Percentiles rank a stretch among this genome's conserved stretches.
Evolutionary conservation across 1,284 basidiomycete species (phyloP).

Genomic region (Malassezia obtusa): DNA sequence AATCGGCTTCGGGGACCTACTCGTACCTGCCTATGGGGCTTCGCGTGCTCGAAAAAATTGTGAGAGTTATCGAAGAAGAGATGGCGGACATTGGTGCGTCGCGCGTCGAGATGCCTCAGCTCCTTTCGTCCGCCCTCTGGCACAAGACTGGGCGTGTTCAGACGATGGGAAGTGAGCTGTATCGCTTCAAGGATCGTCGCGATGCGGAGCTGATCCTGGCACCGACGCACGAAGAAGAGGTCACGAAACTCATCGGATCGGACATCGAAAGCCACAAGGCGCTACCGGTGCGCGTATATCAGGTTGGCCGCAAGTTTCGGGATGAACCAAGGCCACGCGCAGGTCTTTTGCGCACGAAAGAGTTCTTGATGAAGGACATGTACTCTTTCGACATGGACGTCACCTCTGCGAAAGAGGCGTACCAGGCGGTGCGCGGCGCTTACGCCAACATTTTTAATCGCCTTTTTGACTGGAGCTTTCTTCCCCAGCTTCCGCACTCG

Average conservation of each 20-base stretch:
- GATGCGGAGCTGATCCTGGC: constrained; percentile 43
- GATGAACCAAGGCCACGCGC: constrained; percentile 48
- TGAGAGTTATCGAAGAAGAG: constrained; percentile 41
- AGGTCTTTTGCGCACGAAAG: constrained; percentile 46
- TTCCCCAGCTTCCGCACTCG: not conserved
- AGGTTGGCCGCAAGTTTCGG: constrained; percentile 47
- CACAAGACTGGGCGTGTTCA: constrained; percentile 36
- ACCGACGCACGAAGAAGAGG: constrained; percentile 49
- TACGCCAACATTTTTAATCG: constrained; percentile 42
- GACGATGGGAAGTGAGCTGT: constrained; percentile 47
- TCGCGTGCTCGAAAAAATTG: constrained; percentile 43
- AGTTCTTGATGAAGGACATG: constrained; percentile 50
- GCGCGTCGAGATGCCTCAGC: constrained; percentile 43
- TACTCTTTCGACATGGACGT: constrained; percentile 45
- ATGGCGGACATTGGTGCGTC: constrained; percentile 39
- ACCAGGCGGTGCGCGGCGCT: constrained; percentile 39
- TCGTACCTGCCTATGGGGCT: constrained; percentile 44
- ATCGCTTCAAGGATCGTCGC: constrained; percentile 40
- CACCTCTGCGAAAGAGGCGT: constrained; percentile 25
- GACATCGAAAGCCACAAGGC: constrained; percentile 35
- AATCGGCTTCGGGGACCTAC: constrained; percentile 47
- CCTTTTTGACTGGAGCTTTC: constrained; percentile 17
- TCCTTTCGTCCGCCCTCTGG: constrained; percentile 43
- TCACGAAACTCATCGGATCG: constrained; percentile 41
- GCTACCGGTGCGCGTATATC: constrained; percentile 47